These are phyloP conservation scores for Globisporangium lucens DNA, from an alignment of 352 stramenopile species.

Conservation along the genomic window DNA sequence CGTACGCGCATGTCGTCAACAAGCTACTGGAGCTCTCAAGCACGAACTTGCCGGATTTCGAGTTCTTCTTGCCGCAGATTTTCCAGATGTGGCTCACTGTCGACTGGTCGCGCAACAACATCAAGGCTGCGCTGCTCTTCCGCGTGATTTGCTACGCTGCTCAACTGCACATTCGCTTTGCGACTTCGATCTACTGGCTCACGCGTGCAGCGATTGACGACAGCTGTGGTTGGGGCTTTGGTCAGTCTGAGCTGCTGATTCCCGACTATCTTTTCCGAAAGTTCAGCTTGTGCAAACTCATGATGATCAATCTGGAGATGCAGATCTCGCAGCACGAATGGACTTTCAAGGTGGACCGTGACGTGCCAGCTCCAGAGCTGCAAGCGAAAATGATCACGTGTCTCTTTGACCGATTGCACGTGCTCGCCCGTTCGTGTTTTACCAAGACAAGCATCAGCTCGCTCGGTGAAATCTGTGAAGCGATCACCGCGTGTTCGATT, in stretches of 20 bases:
- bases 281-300: slow-evolving; percentile 76
- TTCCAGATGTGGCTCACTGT: slow-evolving; percentile 85
- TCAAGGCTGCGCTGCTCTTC: slow-evolving; percentile 75
- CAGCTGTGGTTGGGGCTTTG: slow-evolving; percentile 77
- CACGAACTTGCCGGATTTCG: slow-evolving; percentile 70
- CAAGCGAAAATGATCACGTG: slow-evolving; percentile 61
- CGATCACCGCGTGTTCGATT: slow-evolving; percentile 38
- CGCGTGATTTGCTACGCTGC: slow-evolving; percentile 69
- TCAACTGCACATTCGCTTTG: slow-evolving; percentile 75
- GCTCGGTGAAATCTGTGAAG: slow-evolving; percentile 62
- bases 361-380: slow-evolving; percentile 58
- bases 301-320: slow-evolving; percentile 84
- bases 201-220: slow-evolving; percentile 74
- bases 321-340: slow-evolving; percentile 62
- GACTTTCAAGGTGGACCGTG: slow-evolving; percentile 56
- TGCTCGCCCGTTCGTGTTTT: slow-evolving; percentile 34
- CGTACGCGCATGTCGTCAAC: slow-evolving; percentile 63
- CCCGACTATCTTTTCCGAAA: slow-evolving; percentile 78
- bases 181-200: slow-evolving; percentile 79
- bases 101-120: slow-evolving; percentile 68
- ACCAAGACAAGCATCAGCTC: slow-evolving; percentile 25
- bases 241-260: slow-evolving; percentile 69
- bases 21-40: slow-evolving; percentile 66
- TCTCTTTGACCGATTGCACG: slow-evolving; percentile 58
- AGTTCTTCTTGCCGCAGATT: slow-evolving; percentile 83